phyloP scores from a whole-genome alignment of 371 early-diverging fungal genomes.

The Nosema granulosis region DNA sequence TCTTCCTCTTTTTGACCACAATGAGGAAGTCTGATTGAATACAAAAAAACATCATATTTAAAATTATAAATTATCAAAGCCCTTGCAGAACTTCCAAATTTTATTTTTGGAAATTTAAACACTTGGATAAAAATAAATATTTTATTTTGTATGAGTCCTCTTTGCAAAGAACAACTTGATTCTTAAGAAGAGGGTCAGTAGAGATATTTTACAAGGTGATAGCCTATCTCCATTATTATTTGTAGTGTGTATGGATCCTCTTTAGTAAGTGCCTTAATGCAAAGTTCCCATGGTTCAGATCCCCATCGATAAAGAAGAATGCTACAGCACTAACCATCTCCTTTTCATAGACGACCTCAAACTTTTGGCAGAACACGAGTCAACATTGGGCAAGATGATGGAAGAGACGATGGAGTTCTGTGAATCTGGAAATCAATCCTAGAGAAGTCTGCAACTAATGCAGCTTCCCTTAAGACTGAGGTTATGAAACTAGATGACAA shows the following conservation, averaged over 20 bases:
- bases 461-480: neutral
- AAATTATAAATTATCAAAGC: no score
- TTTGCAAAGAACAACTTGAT: neutral
- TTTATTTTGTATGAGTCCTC: no score
- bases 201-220: neutral
- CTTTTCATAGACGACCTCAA: neutral
- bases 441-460: neutral
- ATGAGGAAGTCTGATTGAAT: no score
- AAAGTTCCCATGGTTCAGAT: neutral
- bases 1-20: no score
- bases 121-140: no score
- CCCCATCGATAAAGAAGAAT: neutral
- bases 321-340: neutral
- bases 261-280: neutral
- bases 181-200: neutral
- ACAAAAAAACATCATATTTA: no score
- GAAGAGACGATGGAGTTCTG: neutral
- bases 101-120: no score
- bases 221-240: neutral
- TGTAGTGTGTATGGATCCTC: neutral
- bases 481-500: neutral
- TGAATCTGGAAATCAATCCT: neutral
- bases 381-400: neutral
- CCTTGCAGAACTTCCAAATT: no score
- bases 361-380: neutral